A percentile compares a stretch with the other conserved stretches of the same genome.
phyloP scores from a whole-genome alignment of 2,329 filamentous ascomycete species.

The Ilyonectria mors-panacis region DNA sequence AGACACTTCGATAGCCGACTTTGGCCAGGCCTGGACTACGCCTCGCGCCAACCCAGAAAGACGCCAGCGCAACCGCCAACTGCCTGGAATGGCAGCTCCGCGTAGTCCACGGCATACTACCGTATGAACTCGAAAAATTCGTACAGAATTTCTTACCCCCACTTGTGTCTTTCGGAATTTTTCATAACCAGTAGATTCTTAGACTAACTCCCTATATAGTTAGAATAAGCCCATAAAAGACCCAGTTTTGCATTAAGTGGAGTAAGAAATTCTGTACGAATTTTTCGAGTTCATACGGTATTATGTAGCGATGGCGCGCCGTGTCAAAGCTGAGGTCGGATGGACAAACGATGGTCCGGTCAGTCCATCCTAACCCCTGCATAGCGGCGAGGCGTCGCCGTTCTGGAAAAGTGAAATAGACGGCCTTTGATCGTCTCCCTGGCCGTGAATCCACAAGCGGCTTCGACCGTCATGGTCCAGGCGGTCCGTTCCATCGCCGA shows the following conservation, averaged over 20 bases:
- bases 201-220: too few species aligned
- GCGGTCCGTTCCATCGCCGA: slow-evolving; percentile 39
- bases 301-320: not conserved
- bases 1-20: slow-evolving; percentile 5
- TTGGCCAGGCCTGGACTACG: slow-evolving; percentile 16
- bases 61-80: slow-evolving; percentile 13
- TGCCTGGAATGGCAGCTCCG: slow-evolving; percentile 3
- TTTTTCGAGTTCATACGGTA: too few species aligned
- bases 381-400: slow-evolving; percentile 14
- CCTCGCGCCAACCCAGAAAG: slow-evolving; percentile 16
- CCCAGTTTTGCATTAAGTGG: too few species aligned
- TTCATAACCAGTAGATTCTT: too few species aligned
- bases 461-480: slow-evolving; percentile 27
- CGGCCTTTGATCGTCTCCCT: not conserved
- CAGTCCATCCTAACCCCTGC: slow-evolving; percentile 18
- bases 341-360: not conserved
- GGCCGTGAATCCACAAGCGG: slow-evolving; percentile 22
- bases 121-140: too few species aligned
- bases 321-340: slow-evolving; percentile 1
- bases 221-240: too few species aligned
- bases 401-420: slow-evolving; percentile 16
- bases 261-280: too few species aligned
- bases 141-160: too few species aligned
- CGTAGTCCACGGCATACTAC: not conserved
- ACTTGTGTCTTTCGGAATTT: too few species aligned